Evolutionary conservation across 192 early-diverging fungal species (phyloP).

Genomic region (Rhizoclosmatium globosum): DNA sequence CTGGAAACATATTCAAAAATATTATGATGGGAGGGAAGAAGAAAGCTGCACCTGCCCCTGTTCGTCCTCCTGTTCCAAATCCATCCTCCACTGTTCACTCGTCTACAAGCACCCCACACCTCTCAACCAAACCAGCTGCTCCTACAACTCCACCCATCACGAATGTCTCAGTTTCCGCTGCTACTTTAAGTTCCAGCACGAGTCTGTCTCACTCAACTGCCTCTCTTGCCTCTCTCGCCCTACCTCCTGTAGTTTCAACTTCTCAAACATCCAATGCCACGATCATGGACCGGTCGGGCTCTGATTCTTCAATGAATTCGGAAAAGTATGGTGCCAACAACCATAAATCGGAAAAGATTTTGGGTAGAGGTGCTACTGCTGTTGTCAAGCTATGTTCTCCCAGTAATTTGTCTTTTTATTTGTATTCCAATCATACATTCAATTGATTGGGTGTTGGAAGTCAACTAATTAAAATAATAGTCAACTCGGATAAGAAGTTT

Average conservation of each 20-base stretch:
- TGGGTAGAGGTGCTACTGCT: constrained; percentile 91
- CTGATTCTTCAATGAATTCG: constrained; percentile 53
- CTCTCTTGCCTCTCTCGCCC: constrained; percentile 25
- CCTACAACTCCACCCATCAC: neutral
- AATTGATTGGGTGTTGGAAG: neutral
- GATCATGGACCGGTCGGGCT: constrained; percentile 47
- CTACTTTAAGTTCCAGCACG: neutral
- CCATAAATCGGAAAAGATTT: constrained; percentile 55
- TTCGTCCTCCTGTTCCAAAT: neutral
- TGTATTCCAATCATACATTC: neutral
- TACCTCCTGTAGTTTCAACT: neutral
- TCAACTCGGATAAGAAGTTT: constrained; percentile 70
- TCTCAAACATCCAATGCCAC: constrained; percentile 47
- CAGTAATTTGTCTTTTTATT: neutral
- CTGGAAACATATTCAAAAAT: constrained; percentile 47
- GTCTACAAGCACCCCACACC: neutral
- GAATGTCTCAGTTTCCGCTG: neutral
- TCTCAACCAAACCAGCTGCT: neutral
- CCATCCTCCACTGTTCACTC: neutral
- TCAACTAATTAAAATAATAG: neutral
- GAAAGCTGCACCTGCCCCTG: neutral
- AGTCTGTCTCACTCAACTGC: neutral
- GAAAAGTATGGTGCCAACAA: constrained; percentile 88
- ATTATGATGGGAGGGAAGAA: constrained; percentile 39
- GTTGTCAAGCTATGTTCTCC: constrained; percentile 85